phyloP scores from a whole-genome alignment of 2,329 filamentous ascomycete species.

The Alternaria angustiovoidea region DNA sequence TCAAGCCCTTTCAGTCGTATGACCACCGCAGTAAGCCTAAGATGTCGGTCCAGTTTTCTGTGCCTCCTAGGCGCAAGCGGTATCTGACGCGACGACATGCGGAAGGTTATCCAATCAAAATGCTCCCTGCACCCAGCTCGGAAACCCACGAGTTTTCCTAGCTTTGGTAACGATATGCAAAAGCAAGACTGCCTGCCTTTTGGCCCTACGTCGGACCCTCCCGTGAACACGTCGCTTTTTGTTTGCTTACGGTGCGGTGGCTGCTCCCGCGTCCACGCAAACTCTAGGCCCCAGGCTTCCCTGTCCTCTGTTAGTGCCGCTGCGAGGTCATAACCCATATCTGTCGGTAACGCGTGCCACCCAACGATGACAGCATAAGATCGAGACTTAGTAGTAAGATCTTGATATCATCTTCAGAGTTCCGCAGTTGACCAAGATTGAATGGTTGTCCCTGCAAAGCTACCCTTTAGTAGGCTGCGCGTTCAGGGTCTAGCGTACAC shows the following conservation, averaged over 20 bases:
- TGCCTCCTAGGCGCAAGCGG: neutral
- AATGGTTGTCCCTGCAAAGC: conserved; percentile 2
- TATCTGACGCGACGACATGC: conserved; percentile 8
- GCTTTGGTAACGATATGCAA: conserved; percentile 10
- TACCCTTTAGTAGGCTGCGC: neutral
- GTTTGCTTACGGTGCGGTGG: conserved; percentile 19
- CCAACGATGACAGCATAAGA: neutral
- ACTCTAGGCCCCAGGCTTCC: conserved; percentile 5
- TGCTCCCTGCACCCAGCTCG: conserved; percentile 8
- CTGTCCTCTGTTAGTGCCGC: neutral
- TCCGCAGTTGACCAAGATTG: neutral
- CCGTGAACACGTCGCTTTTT: conserved; percentile 26
- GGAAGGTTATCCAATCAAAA: conserved; percentile 13
- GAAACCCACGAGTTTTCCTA: conserved; percentile 6
- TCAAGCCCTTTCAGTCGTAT: neutral
- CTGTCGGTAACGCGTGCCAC: neutral
- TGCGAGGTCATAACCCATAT: neutral
- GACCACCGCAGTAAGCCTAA: conserved; percentile 3
- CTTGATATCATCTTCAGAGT: neutral
- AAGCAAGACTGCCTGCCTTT: conserved; percentile 18
- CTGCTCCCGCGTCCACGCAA: conserved; percentile 26
- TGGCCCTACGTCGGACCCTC: conserved; percentile 14
- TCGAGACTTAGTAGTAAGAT: neutral
- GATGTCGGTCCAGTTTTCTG: neutral
- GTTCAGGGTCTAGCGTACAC: conserved; percentile 2